These are phyloP conservation scores for Colletotrichum incanum DNA, from an alignment of 2,329 filamentous ascomycete genomes.

Conservation along the genomic window DNA sequence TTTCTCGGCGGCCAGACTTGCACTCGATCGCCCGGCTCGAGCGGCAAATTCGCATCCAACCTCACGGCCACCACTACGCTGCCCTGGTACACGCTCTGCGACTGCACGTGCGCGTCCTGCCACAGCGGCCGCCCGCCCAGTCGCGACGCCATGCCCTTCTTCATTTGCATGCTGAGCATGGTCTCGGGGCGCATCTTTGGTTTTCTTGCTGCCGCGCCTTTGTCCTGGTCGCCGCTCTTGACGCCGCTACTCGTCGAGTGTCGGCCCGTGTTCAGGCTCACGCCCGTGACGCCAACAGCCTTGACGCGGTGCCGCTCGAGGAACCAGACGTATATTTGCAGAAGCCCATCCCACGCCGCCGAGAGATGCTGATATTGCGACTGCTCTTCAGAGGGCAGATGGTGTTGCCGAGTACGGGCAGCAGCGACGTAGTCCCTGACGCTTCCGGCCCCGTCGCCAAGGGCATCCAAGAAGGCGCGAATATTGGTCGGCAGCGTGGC, in stretches of 20 bases:
- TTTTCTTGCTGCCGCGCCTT: background rate
- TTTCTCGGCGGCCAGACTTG: conserved; percentile 36
- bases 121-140: conserved; percentile 33
- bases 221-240: conserved; percentile 33
- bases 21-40: conserved; percentile 36
- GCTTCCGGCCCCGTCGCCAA: conserved; percentile 21
- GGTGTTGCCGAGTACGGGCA: background rate
- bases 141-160: conserved; percentile 36
- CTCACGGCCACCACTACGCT: conserved; percentile 21
- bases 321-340: conserved; percentile 40
- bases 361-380: conserved; percentile 26
- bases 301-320: conserved; percentile 39
- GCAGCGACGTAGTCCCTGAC: conserved; percentile 32
- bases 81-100: conserved; percentile 22
- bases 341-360: conserved; percentile 34
- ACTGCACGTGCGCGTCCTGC: conserved; percentile 35
- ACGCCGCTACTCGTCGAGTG: conserved; percentile 40
- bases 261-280: conserved; percentile 28
- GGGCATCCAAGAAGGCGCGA: conserved; percentile 30
- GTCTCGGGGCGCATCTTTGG: conserved; percentile 31
- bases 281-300: conserved; percentile 37
- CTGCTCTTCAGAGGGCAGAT: conserved; percentile 2
- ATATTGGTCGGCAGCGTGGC: conserved; percentile 37
- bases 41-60: conserved; percentile 27
- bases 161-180: conserved; percentile 42